Evolutionary conservation across 2,329 filamentous ascomycete species (phyloP).

Genomic region (Xylaria sp.): DNA sequence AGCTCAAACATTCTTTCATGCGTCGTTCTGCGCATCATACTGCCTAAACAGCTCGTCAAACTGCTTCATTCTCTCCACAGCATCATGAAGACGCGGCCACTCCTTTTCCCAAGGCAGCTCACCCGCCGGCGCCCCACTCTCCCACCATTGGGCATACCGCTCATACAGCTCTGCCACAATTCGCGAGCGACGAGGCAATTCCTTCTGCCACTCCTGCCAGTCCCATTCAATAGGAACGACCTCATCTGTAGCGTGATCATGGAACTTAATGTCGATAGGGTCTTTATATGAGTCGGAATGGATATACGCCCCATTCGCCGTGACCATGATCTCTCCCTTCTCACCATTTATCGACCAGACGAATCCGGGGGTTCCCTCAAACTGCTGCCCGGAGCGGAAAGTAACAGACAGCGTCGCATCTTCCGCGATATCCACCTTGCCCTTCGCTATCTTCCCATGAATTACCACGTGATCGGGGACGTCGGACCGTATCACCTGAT

Average conservation of each 20-base stretch:
- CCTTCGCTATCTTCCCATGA: constrained; percentile 45
- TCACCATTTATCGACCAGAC: constrained; percentile 59
- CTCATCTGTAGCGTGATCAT: constrained; percentile 54
- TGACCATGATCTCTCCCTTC: constrained; percentile 55
- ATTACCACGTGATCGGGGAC: constrained; percentile 53
- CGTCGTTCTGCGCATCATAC: constrained; percentile 28
- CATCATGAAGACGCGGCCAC: constrained; percentile 49
- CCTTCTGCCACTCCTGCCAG: constrained; percentile 54
- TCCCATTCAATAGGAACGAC: constrained; percentile 51
- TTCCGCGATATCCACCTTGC: constrained; percentile 32
- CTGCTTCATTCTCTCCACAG: constrained; percentile 30
- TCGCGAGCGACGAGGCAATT: constrained; percentile 50
- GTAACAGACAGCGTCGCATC: constrained; percentile 52
- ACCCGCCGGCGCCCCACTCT: constrained; percentile 22
- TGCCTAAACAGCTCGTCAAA: constrained; percentile 33
- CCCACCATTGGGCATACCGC: constrained; percentile 49
- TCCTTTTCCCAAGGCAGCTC: constrained; percentile 38
- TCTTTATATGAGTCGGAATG: constrained; percentile 45
- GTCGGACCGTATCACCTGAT: constrained; percentile 43
- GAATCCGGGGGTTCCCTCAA: constrained; percentile 52
- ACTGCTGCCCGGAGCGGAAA: constrained; percentile 55
- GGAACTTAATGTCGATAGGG: constrained; percentile 54
- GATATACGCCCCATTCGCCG: constrained; percentile 35
- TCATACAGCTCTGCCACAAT: constrained; percentile 64
- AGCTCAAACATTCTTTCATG: not conserved